phyloP scores from a whole-genome alignment of 495 filamentous ascomycete species.

The Cercophora sp. region DNA sequence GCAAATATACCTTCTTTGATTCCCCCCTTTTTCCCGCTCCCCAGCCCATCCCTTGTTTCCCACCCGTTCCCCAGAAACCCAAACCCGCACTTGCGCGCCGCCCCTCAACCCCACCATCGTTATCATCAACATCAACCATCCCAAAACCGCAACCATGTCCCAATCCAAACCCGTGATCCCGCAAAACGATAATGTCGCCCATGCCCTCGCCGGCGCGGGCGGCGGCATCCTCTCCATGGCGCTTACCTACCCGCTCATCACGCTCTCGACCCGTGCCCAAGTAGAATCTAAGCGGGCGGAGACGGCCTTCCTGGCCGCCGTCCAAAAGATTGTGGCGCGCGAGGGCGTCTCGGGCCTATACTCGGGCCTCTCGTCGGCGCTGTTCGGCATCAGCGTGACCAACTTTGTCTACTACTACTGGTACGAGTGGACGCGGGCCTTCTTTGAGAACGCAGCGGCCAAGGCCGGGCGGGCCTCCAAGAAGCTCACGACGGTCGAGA shows the following conservation, averaged over 20 bases:
- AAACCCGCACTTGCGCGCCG: no score
- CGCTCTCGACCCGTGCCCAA: slow-evolving; percentile 94
- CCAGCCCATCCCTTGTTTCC: no score
- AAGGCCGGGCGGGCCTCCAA: slow-evolving; percentile 71
- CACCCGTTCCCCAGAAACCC: no score
- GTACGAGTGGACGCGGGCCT: slow-evolving; percentile 95
- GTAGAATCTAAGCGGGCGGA: slow-evolving; percentile 93
- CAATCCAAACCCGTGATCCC: slow-evolving; percentile 47
- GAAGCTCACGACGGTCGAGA: slow-evolving; percentile 84
- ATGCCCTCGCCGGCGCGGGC: slow-evolving; percentile 82
- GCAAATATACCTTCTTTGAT: neutral
- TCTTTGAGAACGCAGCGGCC: slow-evolving; percentile 77
- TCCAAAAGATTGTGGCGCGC: slow-evolving; percentile 81
- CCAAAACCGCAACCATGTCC: slow-evolving; percentile 24
- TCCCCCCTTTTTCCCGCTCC: neutral
- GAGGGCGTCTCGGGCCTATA: slow-evolving; percentile 88
- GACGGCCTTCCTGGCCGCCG: slow-evolving; percentile 72
- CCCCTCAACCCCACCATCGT: neutral
- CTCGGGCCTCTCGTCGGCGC: slow-evolving; percentile 80
- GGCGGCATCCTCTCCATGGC: slow-evolving; percentile 94
- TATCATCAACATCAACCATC: neutral
- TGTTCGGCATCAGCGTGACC: slow-evolving; percentile 96
- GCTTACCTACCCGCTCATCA: slow-evolving; percentile 94
- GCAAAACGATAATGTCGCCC: slow-evolving; percentile 87
- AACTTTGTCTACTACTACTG: slow-evolving; percentile 99